Conservation (phyloP, 768 basidiomycete species). For the Mycena pura region DNA sequence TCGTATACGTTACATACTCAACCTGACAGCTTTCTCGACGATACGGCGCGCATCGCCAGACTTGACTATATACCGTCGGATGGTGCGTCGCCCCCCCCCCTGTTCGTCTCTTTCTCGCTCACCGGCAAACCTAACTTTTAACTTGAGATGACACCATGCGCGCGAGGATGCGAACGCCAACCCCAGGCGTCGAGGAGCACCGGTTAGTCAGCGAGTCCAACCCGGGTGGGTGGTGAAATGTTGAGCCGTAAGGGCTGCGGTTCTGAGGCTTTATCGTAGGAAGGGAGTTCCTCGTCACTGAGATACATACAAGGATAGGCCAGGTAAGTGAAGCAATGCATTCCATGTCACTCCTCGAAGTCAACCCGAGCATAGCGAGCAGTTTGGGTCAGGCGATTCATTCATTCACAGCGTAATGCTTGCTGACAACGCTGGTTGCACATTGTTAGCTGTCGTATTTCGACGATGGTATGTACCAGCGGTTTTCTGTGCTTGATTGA, state of each 20-base stretch:
- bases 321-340: background rate
- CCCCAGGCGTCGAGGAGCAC: slow-evolving; percentile 65
- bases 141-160: slow-evolving; percentile 56
- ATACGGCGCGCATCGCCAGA: slow-evolving; percentile 52
- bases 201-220: slow-evolving; percentile 51
- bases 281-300: slow-evolving; percentile 59
- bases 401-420: background rate
- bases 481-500: background rate
- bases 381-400: background rate
- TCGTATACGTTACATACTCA: background rate
- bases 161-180: slow-evolving; percentile 57
- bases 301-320: slow-evolving; percentile 59
- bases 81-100: slow-evolving; percentile 35
- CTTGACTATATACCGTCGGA: slow-evolving; percentile 55
- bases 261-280: slow-evolving; percentile 33
- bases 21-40: slow-evolving; percentile 55
- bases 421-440: slow-evolving; percentile 3
- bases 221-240: slow-evolving; percentile 33
- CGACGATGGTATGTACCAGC: slow-evolving; percentile 46
- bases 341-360: background rate
- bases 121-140: no score
- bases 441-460: slow-evolving; percentile 60
- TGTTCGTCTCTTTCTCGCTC: background rate
- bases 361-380: background rate
- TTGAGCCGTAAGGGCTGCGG: background rate